Percentiles rank a stretch among this genome's conserved stretches.
phyloP scores from a whole-genome alignment of 495 filamentous ascomycete genomes.

The Lindgomyces ingoldianus region DNA sequence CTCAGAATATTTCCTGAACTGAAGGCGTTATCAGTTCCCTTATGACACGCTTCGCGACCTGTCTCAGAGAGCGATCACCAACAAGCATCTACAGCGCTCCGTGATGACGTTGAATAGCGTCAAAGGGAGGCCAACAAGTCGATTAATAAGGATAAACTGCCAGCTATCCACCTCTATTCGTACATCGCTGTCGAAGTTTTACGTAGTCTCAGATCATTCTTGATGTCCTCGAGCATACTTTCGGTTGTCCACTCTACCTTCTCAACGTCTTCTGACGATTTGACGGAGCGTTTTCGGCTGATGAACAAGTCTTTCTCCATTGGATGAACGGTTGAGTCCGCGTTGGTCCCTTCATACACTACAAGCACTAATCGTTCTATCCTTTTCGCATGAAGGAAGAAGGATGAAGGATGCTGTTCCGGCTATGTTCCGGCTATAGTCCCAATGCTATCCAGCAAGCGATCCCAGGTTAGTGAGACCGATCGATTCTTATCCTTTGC shows the following conservation, averaged over 20 bases:
- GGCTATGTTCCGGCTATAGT: no score
- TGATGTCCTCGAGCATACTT: conserved; percentile 19
- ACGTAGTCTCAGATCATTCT: conserved; percentile 19
- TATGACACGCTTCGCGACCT: conserved; percentile 21
- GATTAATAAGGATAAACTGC: conserved; percentile 26
- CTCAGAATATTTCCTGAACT: conserved; percentile 24
- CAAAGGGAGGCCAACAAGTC: conserved; percentile 12
- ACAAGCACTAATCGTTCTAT: conserved; percentile 20
- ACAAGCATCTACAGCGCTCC: conserved; percentile 18
- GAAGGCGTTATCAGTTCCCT: conserved; percentile 19
- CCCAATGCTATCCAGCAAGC: no score
- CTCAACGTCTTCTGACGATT: conserved; percentile 4
- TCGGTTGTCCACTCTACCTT: conserved; percentile 13
- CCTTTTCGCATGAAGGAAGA: no score
- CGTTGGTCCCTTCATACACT: conserved; percentile 22
- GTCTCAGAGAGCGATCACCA: conserved; percentile 10
- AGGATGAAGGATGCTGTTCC: no score
- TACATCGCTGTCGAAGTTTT: conserved; percentile 20
- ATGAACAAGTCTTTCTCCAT: conserved; percentile 20
- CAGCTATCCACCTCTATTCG: conserved; percentile 24
- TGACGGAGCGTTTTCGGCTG: conserved; percentile 9
- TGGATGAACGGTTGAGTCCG: conserved; percentile 19
- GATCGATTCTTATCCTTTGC: no score
- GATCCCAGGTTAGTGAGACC: no score
- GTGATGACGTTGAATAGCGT: conserved; percentile 21